Base-by-base conservation (phyloP, 331 rosid species). In the Prunus yedoensis region DNA sequence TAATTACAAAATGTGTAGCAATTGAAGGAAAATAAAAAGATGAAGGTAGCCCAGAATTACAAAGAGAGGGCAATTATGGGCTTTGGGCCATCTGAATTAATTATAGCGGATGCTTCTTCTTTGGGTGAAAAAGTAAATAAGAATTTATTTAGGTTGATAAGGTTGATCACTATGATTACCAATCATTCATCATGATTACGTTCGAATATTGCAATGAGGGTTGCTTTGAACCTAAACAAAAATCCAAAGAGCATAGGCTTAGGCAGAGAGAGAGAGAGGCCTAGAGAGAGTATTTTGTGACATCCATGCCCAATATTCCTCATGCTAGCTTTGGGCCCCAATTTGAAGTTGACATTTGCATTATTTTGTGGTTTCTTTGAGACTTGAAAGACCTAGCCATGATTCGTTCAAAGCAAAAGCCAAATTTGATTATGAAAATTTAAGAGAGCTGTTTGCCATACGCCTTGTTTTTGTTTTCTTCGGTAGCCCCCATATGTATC, bases 161-260 rank as follows among this genome's bases (percentile, higher is more conserved):
- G 38, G n/a, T 21, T n/a, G 10, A 23, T 4, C 0, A 14, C 2
- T 43, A 20, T 41, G 18, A 77, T 49, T 8, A 47, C 21, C 21
- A 54, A 68, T 65, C 25, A 57, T 43, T 74, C 52, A 59, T 73
- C 77, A 69, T 78, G 66, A 62, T 76, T 70, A 57, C 25, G 70
- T 43, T 35, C 25, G 38, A 61, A 25, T 47, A 6, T 57, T 71
- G 76, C 53, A 50, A 83, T 86, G 23, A 72, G 81, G 69, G 74
- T 71, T 83, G 80, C 81, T 80, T 80, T 90, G 85, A 90, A 88
- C 77, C 87, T 78, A 88, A 86, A 88, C 87, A 86, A 86, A 78
- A 79, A 3, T 90, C 89, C 90, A 90, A 85, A 83, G 38, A 30
- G 16, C 68, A 56, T 70, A 81, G 84, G 80, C 76, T 71, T 75